Evolutionary conservation across 192 early-diverging fungal genomes (phyloP).

Genomic region (Gorgonomyces haynaldii): DNA sequence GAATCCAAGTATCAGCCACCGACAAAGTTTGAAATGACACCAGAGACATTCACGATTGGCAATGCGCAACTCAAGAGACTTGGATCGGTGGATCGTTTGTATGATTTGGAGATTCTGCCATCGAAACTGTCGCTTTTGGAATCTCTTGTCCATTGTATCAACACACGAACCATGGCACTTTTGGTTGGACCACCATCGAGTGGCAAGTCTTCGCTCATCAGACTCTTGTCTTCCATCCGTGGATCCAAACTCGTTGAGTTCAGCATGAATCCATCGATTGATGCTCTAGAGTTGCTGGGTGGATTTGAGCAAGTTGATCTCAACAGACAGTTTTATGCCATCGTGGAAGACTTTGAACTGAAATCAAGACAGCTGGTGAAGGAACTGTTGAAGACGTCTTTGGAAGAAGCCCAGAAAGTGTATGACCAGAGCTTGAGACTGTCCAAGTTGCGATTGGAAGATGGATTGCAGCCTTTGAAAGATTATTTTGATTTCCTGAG

Average conservation of each 20-base stretch:
- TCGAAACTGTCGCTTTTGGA: conserved; percentile 53
- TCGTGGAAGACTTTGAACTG: conserved; percentile 37
- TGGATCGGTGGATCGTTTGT: conserved; percentile 4
- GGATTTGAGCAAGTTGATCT: conserved; percentile 96
- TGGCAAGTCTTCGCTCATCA: conserved; percentile 85
- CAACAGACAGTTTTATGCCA: conserved; percentile 48
- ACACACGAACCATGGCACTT: conserved; percentile 86
- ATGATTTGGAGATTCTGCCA: conserved; percentile 50
- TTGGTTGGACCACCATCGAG: conserved; percentile 67
- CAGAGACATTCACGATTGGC: conserved; percentile 11
- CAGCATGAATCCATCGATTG: conserved; percentile 87
- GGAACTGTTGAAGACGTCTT: not conserved
- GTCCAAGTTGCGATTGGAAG: not conserved
- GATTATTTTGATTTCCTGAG: not conserved
- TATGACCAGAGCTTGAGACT: not conserved
- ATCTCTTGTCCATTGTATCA: conserved; percentile 74
- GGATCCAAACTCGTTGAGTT: conserved; percentile 85
- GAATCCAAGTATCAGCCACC: conserved; percentile 10
- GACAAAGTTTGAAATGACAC: conserved; percentile 3
- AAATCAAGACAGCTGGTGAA: conserved; percentile 7
- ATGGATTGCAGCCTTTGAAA: not conserved
- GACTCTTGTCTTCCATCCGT: conserved; percentile 66
- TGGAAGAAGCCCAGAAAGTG: not conserved
- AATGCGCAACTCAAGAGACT: conserved; percentile 6
- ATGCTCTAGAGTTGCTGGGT: conserved; percentile 89